Conservation (phyloP, 495 filamentous ascomycete species). For the Lichenothelia convexa region DNA sequence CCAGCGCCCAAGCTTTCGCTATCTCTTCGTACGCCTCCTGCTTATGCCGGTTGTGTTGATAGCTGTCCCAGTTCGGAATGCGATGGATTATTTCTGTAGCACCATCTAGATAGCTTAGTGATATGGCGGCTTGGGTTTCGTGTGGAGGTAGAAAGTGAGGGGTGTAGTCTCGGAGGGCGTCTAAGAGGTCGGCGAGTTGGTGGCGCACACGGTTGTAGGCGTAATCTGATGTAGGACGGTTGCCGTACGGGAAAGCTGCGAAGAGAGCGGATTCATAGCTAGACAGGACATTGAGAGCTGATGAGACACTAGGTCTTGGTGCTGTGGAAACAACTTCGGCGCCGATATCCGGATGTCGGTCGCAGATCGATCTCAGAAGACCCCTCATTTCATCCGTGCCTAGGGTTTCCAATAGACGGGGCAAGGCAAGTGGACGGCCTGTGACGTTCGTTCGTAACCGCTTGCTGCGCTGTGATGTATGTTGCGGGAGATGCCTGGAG, state of each 20-base stretch:
- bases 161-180: conserved; percentile 82
- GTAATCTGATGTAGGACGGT: conserved; percentile 71
- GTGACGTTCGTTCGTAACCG: conserved; percentile 46
- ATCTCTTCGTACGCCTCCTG: conserved; percentile 92
- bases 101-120: conserved; percentile 69
- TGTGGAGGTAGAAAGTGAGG: conserved; percentile 87
- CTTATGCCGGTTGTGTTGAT: conserved; percentile 75
- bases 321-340: conserved; percentile 71
- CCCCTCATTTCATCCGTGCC: conserved; percentile 63
- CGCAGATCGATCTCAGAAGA: conserved; percentile 72
- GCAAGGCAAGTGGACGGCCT: conserved; percentile 62
- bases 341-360: conserved; percentile 64
- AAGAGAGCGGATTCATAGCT: conserved; percentile 63
- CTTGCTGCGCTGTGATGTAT: conserved; percentile 38
- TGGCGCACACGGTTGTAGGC: conserved; percentile 84
- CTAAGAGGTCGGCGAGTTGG: conserved; percentile 59
- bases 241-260: conserved; percentile 73
- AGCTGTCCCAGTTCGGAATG: conserved; percentile 71
- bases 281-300: conserved; percentile 58
- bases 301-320: conserved; percentile 64
- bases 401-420: conserved; percentile 78
- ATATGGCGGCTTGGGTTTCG: conserved; percentile 60
- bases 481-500: conserved; percentile 39
- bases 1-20: conserved; percentile 77
- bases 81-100: conserved; percentile 80